Conservation (phyloP, 208 protist genomes). For the Leishmania mexicana region DNA sequence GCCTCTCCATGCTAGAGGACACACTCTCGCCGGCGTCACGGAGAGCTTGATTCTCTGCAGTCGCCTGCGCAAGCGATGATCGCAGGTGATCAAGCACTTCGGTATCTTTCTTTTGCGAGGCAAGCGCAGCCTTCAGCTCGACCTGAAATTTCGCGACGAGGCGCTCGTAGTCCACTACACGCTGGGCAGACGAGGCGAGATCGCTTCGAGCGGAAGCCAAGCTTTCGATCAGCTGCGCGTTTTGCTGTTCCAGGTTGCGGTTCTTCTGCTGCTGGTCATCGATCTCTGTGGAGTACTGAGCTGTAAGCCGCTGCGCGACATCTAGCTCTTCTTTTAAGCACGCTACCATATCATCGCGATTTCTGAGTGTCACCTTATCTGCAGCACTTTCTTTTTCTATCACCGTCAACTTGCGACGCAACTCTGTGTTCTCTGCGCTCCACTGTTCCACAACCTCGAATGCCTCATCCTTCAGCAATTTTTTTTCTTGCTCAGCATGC, state of each 20-base stretch:
- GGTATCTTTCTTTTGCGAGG: constrained; percentile 26
- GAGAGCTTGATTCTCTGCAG: constrained; percentile 29
- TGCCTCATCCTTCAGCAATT: constrained; percentile 58
- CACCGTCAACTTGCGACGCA: constrained; percentile 33
- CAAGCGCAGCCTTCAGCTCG: constrained; percentile 40
- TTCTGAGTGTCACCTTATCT: constrained; percentile 9
- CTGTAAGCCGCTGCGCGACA: constrained; percentile 27
- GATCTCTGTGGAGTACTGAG: constrained; percentile 26
- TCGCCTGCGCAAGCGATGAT: constrained; percentile 15
- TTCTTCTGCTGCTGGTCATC: constrained; percentile 28
- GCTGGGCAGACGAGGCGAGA: constrained; percentile 24
- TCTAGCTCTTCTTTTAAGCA: constrained; percentile 33
- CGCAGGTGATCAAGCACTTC: constrained; percentile 32
- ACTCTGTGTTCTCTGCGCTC: constrained; percentile 54
- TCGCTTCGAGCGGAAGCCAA: constrained; percentile 11
- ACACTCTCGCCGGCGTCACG: constrained; percentile 32
- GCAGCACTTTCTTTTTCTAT: constrained; percentile 7
- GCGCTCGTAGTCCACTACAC: constrained; percentile 48
- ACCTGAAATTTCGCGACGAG: constrained; percentile 48
- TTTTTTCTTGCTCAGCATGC: constrained; percentile 50
- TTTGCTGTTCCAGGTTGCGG: constrained; percentile 2
- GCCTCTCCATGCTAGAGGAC: constrained; percentile 33
- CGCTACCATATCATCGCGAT: constrained; percentile 19
- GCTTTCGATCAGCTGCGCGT: constrained; percentile 19
- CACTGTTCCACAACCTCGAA: constrained; percentile 79